Evolutionary conservation across 2,329 filamentous ascomycete genomes (phyloP).

Genomic region (Magnaporthiopsis incrustans): DNA sequence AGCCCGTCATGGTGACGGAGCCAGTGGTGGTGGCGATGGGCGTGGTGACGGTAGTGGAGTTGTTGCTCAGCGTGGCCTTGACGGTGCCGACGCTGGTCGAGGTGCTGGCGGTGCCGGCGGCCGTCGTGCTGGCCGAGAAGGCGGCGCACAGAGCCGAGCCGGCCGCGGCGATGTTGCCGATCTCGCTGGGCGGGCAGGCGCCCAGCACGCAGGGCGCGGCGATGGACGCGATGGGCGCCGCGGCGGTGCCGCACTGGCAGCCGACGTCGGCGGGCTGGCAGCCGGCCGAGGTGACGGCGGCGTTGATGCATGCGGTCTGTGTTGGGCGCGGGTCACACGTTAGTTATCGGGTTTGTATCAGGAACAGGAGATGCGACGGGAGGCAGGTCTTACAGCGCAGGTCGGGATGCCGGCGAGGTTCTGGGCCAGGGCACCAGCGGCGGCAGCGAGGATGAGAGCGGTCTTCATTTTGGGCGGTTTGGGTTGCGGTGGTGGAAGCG

Average conservation of each 20-base stretch:
- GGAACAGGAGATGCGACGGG: background rate
- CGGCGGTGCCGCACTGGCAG: slow-evolving; percentile 40
- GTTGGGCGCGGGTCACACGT: background rate
- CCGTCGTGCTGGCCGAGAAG: background rate
- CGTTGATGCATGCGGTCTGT: slow-evolving; percentile 37
- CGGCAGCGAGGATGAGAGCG: slow-evolving; percentile 13
- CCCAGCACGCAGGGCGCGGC: slow-evolving; percentile 24
- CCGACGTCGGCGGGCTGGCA: slow-evolving; percentile 36
- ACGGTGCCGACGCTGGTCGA: background rate
- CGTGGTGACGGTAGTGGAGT: background rate
- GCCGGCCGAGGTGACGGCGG: slow-evolving; percentile 36
- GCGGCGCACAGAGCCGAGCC: slow-evolving; percentile 22
- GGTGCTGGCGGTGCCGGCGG: background rate
- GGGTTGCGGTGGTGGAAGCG: background rate
- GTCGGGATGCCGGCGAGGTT: slow-evolving; percentile 26
- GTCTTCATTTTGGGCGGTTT: slow-evolving; percentile 14
- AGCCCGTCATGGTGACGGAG: background rate
- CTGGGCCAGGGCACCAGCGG: slow-evolving; percentile 23
- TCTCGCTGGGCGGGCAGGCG: slow-evolving; percentile 19
- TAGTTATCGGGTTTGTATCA: background rate
- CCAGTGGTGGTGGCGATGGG: background rate
- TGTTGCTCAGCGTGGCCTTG: background rate
- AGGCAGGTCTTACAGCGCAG: slow-evolving; percentile 26
- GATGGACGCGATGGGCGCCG: slow-evolving; percentile 21
- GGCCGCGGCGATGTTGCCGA: slow-evolving; percentile 22